Base-by-base conservation (phyloP, 140 eudicot genomes). In the Senecio squalidus region DNA sequence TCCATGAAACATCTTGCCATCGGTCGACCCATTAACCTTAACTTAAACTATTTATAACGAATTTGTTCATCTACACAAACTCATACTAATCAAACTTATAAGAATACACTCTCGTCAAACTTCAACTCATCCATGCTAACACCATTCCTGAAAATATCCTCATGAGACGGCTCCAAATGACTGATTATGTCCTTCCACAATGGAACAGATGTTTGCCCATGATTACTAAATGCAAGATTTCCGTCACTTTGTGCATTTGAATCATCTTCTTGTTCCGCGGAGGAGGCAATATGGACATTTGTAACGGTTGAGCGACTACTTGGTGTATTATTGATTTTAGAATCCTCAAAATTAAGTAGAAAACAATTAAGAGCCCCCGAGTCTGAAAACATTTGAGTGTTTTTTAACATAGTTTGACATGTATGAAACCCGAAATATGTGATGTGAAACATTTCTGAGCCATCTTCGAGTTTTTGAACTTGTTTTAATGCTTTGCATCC, bases 401-500 rank as follows among this genome's bases (percentile, higher is more conserved):
- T 13, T 25, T 53, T 62, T 0, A 21, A 11, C 41, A 30, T 13
- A 44, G 53, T 53, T 53, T 70, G 73, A 80, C 97, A 89, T 8
- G 85, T 81, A 36, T 89, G 97, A 2, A 40, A 23, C 6, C 94
- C 82, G 50, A 71, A 67, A 67, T 89, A 89, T 15, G 87, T 82
- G 34, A 69, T 80, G 10, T 81, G 80, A 66, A 73, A 84, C 74
- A 51, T 20, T 38, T 52, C n/a, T 20, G 82, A 65, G 20, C 71
- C 73, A 29, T 76, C 84, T 49, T 77, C 64, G 7, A 82, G 6
- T 60, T 39, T 68, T 75, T 89, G 95, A 39, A 84, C 95, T 69
- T 89, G 97, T 72, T 75, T 89, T 49, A 76, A 64, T 5, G 95
- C 97, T 50, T 70, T 75, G 74, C 97, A 85, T 3, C 80, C 80